Percentiles rank a stretch among this genome's conserved stretches.
phyloP scores from a whole-genome alignment of 192 early-diverging fungal genomes.

The Entrophospora sp. region DNA sequence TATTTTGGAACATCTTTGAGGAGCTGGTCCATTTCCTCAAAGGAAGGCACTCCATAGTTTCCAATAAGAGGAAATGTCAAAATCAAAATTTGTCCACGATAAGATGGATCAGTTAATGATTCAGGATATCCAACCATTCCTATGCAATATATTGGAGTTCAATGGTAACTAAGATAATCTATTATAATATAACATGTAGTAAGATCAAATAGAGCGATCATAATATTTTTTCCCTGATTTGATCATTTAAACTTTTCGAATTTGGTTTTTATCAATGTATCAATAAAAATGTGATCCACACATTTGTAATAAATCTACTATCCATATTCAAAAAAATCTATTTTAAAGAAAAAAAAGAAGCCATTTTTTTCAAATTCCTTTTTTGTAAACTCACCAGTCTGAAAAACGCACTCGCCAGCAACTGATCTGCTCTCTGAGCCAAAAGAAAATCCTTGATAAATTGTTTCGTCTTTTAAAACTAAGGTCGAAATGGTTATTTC shows the following conservation, averaged over 20 bases:
- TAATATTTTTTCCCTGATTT: no score
- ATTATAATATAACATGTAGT: neutral
- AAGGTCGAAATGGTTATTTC: slow-evolving; percentile 57
- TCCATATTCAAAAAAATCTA: no score
- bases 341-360: no score
- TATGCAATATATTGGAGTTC: slow-evolving; percentile 26
- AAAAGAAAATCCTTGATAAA: slow-evolving; percentile 88
- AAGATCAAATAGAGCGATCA: no score
- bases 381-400: slow-evolving; percentile 70
- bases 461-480: slow-evolving; percentile 76
- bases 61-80: slow-evolving; percentile 96
- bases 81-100: slow-evolving; percentile 96
- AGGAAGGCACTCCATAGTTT: slow-evolving; percentile 96
- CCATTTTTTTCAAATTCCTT: no score
- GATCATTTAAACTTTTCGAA: no score
- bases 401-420: slow-evolving; percentile 97
- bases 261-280: no score
- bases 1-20: slow-evolving; percentile 85
- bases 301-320: no score
- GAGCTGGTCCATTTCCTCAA: slow-evolving; percentile 69
- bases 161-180: neutral
- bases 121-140: slow-evolving; percentile 99
- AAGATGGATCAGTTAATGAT: slow-evolving; percentile 96
- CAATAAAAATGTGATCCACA: no score
- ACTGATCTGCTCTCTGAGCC: slow-evolving; percentile 78